Evolutionary conservation across 257 asterid genomes (phyloP), one percentile per base, ranked within the genome.

Genomic region (Solanum lignicaule): DNA sequence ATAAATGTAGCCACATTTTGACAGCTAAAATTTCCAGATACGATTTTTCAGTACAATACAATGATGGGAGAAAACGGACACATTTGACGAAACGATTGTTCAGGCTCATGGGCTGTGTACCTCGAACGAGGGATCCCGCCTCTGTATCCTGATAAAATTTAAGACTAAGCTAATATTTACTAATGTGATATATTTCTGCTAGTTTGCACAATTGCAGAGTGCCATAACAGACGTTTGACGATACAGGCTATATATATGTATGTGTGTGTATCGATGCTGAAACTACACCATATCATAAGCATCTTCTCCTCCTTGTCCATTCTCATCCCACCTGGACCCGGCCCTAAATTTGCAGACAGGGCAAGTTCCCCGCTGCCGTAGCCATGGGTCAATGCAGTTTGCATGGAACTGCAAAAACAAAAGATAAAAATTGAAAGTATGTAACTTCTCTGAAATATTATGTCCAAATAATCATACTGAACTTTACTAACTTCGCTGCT

Each of bases 361-460:
- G 86, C 99, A 97, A 7, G 99, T 97, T 84, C 99, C 99, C 90
- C 96, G 98, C 92, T 96, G 99, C 86, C 98, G 89, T 39, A 97
- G 93, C 99, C 99, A 97, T 65, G 99, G 98, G 88, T 97, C 99
- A 52, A 97, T 97, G 93, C 99, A 97, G 88, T 91, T 94, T 86
- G 95, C 97, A 86, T 97, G 99, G 91, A 97, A 97, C 99, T 97
- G 93, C 86, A 89, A 87, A 86, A 89, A 86, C 41, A 48, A 84
- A 25, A 90, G 3, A n/a, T 9, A n/a, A 8, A 35, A 60, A 38
- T 71, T 41, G 39, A 39, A 85, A 81, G 62, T n/a, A 23, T 62
- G 83, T 73, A 55, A 29, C 68, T n/a, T 21, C 73, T 84, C 41
- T 16, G 43, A 32, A 5, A 82, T 1, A 16, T 29, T 48, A 46